These are phyloP conservation scores for Yarrowia galli DNA, from an alignment of 1,139 yeast species.

Conservation along the genomic window DNA sequence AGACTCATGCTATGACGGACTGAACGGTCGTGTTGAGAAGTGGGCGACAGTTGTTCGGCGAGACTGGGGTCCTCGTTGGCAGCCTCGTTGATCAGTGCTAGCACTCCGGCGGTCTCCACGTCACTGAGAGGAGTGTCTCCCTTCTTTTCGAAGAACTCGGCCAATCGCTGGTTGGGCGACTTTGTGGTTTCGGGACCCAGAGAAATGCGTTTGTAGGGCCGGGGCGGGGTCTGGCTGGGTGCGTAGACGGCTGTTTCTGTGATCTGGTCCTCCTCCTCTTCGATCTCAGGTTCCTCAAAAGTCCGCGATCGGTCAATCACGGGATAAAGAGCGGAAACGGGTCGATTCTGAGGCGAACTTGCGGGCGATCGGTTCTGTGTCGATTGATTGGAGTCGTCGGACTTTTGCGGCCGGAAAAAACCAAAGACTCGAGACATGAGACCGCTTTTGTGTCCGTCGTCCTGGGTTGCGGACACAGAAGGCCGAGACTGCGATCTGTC, in stretches of 20 bases:
- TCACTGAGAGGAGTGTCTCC: slow-evolving; percentile 79
- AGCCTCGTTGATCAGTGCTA: slow-evolving; percentile 59
- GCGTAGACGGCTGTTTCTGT: background rate
- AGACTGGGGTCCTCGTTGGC: slow-evolving; percentile 50
- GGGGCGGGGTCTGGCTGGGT: background rate
- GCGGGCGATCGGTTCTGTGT: background rate
- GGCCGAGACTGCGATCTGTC: background rate
- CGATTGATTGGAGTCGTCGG: background rate
- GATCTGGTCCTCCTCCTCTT: background rate
- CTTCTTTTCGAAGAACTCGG: slow-evolving; percentile 74
- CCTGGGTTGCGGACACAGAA: background rate
- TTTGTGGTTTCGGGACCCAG: background rate
- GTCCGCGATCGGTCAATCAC: slow-evolving; percentile 13
- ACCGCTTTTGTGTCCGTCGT: background rate
- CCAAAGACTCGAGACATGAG: slow-evolving; percentile 17
- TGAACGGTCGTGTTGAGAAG: background rate
- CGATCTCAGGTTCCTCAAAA: background rate
- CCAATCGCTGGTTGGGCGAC: slow-evolving; percentile 65
- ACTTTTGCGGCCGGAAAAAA: slow-evolving; percentile 4
- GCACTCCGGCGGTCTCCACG: slow-evolving; percentile 84
- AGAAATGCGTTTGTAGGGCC: slow-evolving; percentile 3
- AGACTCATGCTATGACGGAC: slow-evolving; percentile 26
- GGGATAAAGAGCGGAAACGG: slow-evolving; percentile 1
- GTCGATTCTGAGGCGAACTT: background rate
- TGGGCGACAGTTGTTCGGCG: slow-evolving; percentile 36